A percentile compares a stretch with the other conserved stretches of the same genome.
These are phyloP conservation scores for Macrolepiota fuliginosa DNA, from an alignment of 768 basidiomycete species.

Conservation along the genomic window DNA sequence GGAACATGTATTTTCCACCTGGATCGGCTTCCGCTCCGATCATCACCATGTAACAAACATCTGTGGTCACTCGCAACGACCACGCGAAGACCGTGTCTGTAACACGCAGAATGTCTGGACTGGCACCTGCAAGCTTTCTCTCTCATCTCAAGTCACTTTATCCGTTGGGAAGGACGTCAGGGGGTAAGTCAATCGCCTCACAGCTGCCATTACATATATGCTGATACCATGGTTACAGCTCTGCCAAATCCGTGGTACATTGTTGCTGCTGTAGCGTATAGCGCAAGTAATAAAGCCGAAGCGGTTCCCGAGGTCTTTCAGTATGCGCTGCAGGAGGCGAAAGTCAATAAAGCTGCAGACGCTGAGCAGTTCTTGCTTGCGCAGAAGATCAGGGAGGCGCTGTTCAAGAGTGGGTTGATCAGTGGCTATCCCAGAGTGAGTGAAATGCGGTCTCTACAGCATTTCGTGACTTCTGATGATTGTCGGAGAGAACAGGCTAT, in stretches of 20 bases:
- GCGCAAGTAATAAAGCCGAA: slow-evolving; percentile 57
- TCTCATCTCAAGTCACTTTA: neutral
- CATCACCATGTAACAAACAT: too few species aligned
- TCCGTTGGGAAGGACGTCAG: neutral
- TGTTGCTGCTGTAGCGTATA: slow-evolving; percentile 54
- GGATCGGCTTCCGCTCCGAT: neutral
- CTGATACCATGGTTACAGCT: slow-evolving; percentile 13
- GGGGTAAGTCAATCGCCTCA: neutral
- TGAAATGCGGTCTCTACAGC: neutral
- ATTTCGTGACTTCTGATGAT: neutral
- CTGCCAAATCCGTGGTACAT: slow-evolving; percentile 57
- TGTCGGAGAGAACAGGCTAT: slow-evolving; percentile 39
- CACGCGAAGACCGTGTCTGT: neutral
- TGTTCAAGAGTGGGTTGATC: slow-evolving; percentile 60
- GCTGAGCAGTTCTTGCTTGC: slow-evolving; percentile 31
- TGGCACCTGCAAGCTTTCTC: slow-evolving; percentile 17
- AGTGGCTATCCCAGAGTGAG: slow-evolving; percentile 58
- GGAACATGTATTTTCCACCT: neutral
- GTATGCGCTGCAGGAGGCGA: slow-evolving; percentile 44
- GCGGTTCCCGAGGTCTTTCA: slow-evolving; percentile 55
- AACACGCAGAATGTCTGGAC: neutral
- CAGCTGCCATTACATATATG: neutral
- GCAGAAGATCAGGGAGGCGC: slow-evolving; percentile 55
- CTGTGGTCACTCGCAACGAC: neutral
- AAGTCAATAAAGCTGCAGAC: slow-evolving; percentile 19